Evolutionary conservation across 2,329 filamentous ascomycete genomes (phyloP), one percentile per base, ranked within the genome.

Genomic region (Metarhizium robertsii): DNA sequence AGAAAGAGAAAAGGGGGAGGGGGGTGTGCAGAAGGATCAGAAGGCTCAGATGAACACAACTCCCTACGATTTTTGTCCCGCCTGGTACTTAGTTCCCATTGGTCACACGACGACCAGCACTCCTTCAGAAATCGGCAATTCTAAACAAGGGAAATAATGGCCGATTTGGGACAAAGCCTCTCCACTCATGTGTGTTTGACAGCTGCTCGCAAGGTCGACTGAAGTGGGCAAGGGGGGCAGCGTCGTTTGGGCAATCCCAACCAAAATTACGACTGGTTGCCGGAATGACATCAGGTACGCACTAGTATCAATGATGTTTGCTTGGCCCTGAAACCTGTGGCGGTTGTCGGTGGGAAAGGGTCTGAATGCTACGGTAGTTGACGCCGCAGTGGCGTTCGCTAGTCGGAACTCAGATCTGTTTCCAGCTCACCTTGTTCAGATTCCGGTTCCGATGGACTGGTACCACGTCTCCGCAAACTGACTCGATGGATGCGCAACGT

Each of bases 151-250:
- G 48, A 34, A 42, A 47, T 30, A 42, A 25, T 34, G 32, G 38
- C 52, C 45, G 13, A n/a, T 38, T 42, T 34, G 20, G 18, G 45
- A 18, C 52, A 38, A 30, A 7, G 20, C 32, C 52, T 40, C 52
- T 40, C 51, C 52, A 49, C 52, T 47, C 34, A 50, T 45, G 53
- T 50, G 43, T 47, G 43, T 56, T 52, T 59, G 52, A 50, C 54
- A 60, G 46, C 36, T 42, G 54, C 58, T 70, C 67, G 67, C 68
- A 71, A 71, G 65, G 58, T 58, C 63, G 61, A 59, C 68, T 69
- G 53, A 54, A 67, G 64, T 68, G 62, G 67, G 68, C 32, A 34
- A 61, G 67, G 67, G 67, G 45, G 45, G 45, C 25, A 30, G 13
- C 20, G 13, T 18, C 20, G 45, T 45, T 45, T 14, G 20, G 25